Conservation (phyloP, 2,329 filamentous ascomycete species). For the Aspergillus sp. region DNA sequence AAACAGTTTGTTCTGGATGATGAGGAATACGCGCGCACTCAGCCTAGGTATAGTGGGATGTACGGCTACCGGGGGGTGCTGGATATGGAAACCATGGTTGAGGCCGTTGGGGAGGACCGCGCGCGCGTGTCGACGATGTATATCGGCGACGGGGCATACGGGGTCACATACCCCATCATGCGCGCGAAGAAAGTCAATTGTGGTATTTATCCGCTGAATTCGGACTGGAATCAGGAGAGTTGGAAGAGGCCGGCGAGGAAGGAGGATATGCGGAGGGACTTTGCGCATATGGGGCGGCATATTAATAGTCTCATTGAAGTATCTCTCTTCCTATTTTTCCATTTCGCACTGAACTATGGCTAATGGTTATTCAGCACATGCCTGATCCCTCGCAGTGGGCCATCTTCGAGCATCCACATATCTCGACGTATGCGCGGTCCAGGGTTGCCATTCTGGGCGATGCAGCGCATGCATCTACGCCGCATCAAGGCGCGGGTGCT, state of each 20-base stretch:
- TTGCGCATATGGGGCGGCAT: constrained; percentile 27
- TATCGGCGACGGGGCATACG: constrained; percentile 31
- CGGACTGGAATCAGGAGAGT: constrained; percentile 29
- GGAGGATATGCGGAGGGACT: constrained; percentile 31
- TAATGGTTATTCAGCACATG: constrained; percentile 21
- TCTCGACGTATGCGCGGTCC: constrained; percentile 31
- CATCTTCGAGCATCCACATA: constrained; percentile 34
- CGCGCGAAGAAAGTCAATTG: constrained; percentile 34
- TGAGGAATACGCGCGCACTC: constrained; percentile 2
- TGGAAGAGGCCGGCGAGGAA: constrained; percentile 31
- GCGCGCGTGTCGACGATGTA: constrained; percentile 33
- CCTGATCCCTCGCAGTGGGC: constrained; percentile 37
- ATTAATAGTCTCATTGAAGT: constrained; percentile 30
- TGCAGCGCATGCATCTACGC: constrained; percentile 40
- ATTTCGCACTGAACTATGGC: too few species aligned
- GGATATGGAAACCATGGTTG: constrained; percentile 33
- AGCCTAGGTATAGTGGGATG: constrained; percentile 33
- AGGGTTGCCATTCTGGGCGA: constrained; percentile 37
- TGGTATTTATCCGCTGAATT: constrained; percentile 27
- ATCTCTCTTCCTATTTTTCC: background rate
- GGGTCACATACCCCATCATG: constrained; percentile 36
- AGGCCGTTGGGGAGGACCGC: constrained; percentile 32
- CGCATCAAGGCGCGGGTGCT: constrained; percentile 40
- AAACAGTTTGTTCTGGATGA: constrained; percentile 28
- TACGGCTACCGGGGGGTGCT: constrained; percentile 36